Percentiles rank a stretch among this genome's conserved stretches.
Conservation (phyloP, 257 asterid genomes). For the Thymus mandschuricus region DNA sequence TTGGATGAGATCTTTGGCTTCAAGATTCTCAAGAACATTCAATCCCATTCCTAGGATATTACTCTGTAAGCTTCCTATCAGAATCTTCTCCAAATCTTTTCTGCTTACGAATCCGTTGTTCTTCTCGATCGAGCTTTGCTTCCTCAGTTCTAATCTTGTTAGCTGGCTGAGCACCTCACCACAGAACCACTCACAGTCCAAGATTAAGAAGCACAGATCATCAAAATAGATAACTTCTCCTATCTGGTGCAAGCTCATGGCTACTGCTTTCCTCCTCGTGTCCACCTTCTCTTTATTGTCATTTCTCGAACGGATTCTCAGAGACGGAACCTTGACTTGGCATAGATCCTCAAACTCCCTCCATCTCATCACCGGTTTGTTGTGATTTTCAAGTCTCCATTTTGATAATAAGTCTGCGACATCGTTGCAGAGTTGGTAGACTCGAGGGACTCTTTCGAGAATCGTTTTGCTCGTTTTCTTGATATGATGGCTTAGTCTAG, state of each 20-base stretch:
- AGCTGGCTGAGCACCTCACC: constrained; percentile 72
- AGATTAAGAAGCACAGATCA: constrained; percentile 58
- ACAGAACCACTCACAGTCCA: constrained; percentile 83
- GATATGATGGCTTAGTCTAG: constrained; percentile 67
- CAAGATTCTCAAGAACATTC: constrained; percentile 60
- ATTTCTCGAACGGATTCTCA: constrained; percentile 66
- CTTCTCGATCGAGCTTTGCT: constrained; percentile 42
- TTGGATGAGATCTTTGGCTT: constrained; percentile 57
- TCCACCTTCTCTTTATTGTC: constrained; percentile 69
- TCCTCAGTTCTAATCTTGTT: constrained; percentile 50
- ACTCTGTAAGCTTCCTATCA: constrained; percentile 59
- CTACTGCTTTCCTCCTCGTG: constrained; percentile 66
- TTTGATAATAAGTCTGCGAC: constrained; percentile 49
- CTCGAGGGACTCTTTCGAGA: constrained; percentile 73
- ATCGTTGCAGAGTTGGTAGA: constrained; percentile 77
- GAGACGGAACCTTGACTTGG: constrained; percentile 72
- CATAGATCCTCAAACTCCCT: constrained; percentile 77
- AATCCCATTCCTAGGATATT: constrained; percentile 64
- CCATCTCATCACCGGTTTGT: constrained; percentile 79
- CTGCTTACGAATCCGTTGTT: constrained; percentile 59
- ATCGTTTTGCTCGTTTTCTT: constrained; percentile 57
- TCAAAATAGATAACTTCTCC: constrained; percentile 83
- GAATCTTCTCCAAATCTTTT: constrained; percentile 73
- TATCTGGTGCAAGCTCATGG: constrained; percentile 68
- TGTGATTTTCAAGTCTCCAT: constrained; percentile 69